Conservation (phyloP, 1,284 basidiomycete genomes). For the Puccinia hordei region DNA sequence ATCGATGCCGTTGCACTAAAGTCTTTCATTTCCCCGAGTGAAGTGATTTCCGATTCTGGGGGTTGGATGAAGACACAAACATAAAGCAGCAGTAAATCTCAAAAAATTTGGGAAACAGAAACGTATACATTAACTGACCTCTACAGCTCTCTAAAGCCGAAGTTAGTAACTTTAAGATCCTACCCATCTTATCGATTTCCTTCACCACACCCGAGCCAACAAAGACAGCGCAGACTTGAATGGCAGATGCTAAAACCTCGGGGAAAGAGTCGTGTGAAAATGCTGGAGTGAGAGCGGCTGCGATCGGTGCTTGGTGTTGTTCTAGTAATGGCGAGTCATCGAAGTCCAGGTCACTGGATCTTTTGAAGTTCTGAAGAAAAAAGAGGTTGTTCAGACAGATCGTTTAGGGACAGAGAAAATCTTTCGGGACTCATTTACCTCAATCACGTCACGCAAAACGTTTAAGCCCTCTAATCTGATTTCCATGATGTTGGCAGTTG, state of each 20-base stretch:
- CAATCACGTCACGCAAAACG: slow-evolving; percentile 86
- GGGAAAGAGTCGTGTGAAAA: slow-evolving; percentile 93
- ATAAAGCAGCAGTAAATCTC: neutral
- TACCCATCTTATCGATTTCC: slow-evolving; percentile 84
- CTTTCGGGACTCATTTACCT: slow-evolving; percentile 61
- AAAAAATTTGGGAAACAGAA: neutral
- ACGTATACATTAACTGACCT: slow-evolving; percentile 60
- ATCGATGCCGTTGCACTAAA: slow-evolving; percentile 90
- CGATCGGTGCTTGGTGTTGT: slow-evolving; percentile 97
- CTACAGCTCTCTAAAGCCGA: slow-evolving; percentile 84
- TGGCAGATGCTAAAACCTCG: slow-evolving; percentile 87
- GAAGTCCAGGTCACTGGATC: slow-evolving; percentile 87
- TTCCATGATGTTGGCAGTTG: slow-evolving; percentile 90
- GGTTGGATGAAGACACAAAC: neutral
- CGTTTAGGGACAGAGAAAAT: neutral
- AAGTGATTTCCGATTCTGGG: slow-evolving; percentile 76
- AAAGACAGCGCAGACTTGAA: slow-evolving; percentile 91
- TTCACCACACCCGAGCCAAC: slow-evolving; percentile 94
- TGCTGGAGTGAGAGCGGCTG: slow-evolving; percentile 94
- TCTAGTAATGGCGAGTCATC: slow-evolving; percentile 88
- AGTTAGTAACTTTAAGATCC: slow-evolving; percentile 80
- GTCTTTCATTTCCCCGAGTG: slow-evolving; percentile 81
- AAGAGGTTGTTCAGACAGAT: neutral
- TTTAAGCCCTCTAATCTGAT: slow-evolving; percentile 90
- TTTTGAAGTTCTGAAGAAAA: slow-evolving; percentile 69